Conservation (phyloP, 345 rosid genomes). For the Hypericum androsaemum region DNA sequence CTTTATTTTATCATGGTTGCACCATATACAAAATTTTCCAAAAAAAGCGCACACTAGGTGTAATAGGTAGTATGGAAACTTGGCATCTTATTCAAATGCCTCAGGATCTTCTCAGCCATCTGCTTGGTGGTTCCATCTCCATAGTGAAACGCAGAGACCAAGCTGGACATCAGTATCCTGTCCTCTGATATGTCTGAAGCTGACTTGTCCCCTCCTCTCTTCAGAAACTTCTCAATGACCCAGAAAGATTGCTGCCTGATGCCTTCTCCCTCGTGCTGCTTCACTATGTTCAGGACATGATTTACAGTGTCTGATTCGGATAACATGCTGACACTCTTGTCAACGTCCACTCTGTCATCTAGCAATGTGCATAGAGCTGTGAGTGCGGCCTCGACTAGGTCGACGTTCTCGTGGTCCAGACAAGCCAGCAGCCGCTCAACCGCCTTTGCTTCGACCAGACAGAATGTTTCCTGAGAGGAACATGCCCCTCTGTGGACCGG, state of each 20-base stretch:
- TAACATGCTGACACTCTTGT: constrained; percentile 50
- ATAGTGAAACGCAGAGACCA: constrained; percentile 68
- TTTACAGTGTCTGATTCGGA: constrained; percentile 44
- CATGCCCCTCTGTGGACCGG: constrained; percentile 76
- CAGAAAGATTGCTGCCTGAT: constrained; percentile 71
- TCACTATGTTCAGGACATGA: constrained; percentile 50
- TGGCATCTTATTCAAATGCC: constrained; percentile 72
- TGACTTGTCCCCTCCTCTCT: constrained; percentile 46
- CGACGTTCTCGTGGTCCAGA: constrained; percentile 59
- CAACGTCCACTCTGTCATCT: constrained; percentile 74
- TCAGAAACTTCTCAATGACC: constrained; percentile 73
- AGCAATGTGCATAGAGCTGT: constrained; percentile 74
- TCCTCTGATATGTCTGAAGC: constrained; percentile 63
- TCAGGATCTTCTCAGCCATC: constrained; percentile 72
- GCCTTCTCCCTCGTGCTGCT: constrained; percentile 56
- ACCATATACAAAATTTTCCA: neutral
- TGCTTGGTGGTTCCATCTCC: constrained; percentile 65
- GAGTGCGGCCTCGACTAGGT: constrained; percentile 73
- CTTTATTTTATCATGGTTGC: neutral
- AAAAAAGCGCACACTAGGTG: constrained; percentile 18
- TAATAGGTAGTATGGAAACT: constrained; percentile 27
- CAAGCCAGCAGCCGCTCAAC: constrained; percentile 64
- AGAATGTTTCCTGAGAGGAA: constrained; percentile 70
- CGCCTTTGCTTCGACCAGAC: constrained; percentile 76
- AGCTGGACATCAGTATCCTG: constrained; percentile 45